These are phyloP conservation scores for Salix brachista DNA, from an alignment of 345 rosid species.

Conservation along the genomic window DNA sequence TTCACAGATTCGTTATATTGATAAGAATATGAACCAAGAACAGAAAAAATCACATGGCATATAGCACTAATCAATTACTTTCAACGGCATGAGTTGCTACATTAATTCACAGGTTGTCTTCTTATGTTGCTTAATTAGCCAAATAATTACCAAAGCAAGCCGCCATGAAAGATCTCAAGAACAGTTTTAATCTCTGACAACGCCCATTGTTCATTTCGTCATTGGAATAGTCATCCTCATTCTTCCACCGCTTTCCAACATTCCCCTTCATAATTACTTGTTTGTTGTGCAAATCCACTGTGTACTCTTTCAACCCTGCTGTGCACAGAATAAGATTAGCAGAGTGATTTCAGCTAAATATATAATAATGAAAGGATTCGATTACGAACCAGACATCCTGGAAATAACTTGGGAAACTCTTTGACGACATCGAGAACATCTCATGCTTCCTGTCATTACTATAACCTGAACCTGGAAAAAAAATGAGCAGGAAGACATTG, in stretches of 20 bases:
- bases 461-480: slow-evolving; percentile 46
- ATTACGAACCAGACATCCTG: slow-evolving; percentile 37
- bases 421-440: slow-evolving; percentile 36
- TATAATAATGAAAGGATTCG: background rate
- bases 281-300: slow-evolving; percentile 36
- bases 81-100: too few relatives aligned
- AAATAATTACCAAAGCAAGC: slow-evolving; percentile 6
- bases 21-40: too few relatives aligned
- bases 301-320: slow-evolving; percentile 44
- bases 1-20: too few relatives aligned
- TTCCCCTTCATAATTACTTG: slow-evolving; percentile 43
- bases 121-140: background rate
- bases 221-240: background rate
- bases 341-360: background rate
- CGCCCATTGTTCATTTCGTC: background rate
- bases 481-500: background rate
- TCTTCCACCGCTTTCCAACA: slow-evolving; percentile 5
- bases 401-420: slow-evolving; percentile 33
- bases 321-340: background rate
- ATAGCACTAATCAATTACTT: too few relatives aligned
- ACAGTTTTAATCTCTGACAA: slow-evolving; percentile 2
- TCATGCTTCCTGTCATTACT: slow-evolving; percentile 46
- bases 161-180: slow-evolving; percentile 11
- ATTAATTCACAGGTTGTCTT: too few relatives aligned
- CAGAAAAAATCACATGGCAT: too few relatives aligned